A percentile compares a stretch with the other conserved stretches of the same genome.
Conservation (phyloP, 164 flowering plant genomes). For the Aristolochia contorta region DNA sequence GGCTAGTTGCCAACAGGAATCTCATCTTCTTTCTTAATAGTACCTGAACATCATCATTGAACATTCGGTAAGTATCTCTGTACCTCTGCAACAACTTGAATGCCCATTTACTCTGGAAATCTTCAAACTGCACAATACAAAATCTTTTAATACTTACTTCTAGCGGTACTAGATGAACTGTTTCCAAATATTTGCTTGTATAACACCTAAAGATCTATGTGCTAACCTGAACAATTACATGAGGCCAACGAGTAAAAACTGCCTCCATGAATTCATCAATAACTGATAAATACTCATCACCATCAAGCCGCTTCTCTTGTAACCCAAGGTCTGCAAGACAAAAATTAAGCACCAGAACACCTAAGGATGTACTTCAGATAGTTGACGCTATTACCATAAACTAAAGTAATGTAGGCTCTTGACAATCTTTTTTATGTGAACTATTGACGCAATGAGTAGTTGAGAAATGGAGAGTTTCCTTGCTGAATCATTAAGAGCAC, state of each 20-base stretch:
- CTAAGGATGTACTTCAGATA: too few relatives aligned
- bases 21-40: too few relatives aligned
- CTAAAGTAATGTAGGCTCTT: too few relatives aligned
- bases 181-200: neutral
- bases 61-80: slow-evolving; percentile 81
- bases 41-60: slow-evolving; percentile 99
- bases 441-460: too few relatives aligned
- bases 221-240: slow-evolving; percentile 91
- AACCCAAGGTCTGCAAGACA: slow-evolving; percentile 67
- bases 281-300: slow-evolving; percentile 82
- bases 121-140: slow-evolving; percentile 68
- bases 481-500: too few relatives aligned
- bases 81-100: slow-evolving; percentile 88
- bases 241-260: slow-evolving; percentile 98
- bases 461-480: too few relatives aligned
- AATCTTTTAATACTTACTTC: slow-evolving; percentile 6
- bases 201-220: neutral
- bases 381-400: too few relatives aligned
- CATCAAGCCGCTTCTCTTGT: slow-evolving; percentile 87
- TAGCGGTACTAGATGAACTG: neutral
- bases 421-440: too few relatives aligned
- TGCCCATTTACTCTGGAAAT: slow-evolving; percentile 99
- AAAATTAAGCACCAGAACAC: slow-evolving; percentile 2
- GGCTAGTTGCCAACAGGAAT: too few relatives aligned
- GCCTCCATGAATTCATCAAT: slow-evolving; percentile 99